phyloP scores from a whole-genome alignment of 2,329 filamentous ascomycete genomes.

The Fonsecaea erecta region DNA sequence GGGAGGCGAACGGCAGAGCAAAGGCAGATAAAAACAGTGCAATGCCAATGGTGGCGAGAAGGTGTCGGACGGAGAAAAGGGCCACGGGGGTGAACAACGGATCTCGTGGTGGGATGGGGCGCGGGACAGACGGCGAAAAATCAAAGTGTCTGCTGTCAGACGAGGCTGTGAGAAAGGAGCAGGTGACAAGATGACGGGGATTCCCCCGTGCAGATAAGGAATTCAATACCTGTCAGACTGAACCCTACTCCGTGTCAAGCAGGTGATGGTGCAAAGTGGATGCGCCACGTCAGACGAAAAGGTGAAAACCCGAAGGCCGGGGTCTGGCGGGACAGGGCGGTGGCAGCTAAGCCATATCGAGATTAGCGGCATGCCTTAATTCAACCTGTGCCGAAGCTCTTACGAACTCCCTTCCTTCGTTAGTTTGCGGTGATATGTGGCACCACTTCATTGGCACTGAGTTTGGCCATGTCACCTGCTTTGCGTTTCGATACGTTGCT shows the following conservation, averaged over 20 bases:
- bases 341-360: neutral
- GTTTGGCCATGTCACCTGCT: slow-evolving; percentile 2
- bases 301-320: neutral
- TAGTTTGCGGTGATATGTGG: slow-evolving; percentile 19
- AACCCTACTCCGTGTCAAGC: neutral
- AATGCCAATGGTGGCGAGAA: slow-evolving; percentile 14
- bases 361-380: slow-evolving; percentile 15
- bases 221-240: neutral
- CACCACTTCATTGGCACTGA: slow-evolving; percentile 28
- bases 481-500: slow-evolving; percentile 21
- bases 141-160: neutral
- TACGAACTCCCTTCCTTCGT: neutral
- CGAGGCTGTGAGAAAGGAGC: neutral
- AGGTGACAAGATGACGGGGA: slow-evolving; percentile 1
- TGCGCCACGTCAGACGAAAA: neutral
- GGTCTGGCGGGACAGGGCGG: neutral
- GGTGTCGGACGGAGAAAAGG: neutral
- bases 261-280: neutral
- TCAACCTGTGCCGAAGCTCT: slow-evolving; percentile 3
- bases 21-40: neutral
- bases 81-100: neutral
- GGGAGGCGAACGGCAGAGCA: slow-evolving; percentile 14
- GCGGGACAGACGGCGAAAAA: neutral
- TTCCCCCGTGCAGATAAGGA: neutral
- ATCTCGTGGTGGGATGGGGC: slow-evolving; percentile 2